These are phyloP conservation scores for Fusarium compactum DNA, from an alignment of 2,329 filamentous ascomycete species.

Conservation along the genomic window DNA sequence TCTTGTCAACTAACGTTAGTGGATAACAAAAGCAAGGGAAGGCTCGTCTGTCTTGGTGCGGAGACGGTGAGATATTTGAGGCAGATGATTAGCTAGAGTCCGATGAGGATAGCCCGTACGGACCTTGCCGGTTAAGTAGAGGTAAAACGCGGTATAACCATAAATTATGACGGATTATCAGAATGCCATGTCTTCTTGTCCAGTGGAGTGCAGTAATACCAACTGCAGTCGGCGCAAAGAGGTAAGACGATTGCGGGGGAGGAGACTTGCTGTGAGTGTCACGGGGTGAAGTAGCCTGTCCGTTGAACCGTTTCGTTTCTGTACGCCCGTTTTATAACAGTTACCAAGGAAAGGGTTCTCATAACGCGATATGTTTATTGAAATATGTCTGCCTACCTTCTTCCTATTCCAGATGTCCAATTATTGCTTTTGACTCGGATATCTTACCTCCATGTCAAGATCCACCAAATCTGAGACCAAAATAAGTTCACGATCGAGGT, in stretches of 20 bases:
- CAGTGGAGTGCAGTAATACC: conserved; percentile 15
- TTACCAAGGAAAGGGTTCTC: too few species aligned
- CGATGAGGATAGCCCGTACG: not conserved
- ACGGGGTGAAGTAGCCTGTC: not conserved
- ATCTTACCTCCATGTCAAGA: not conserved
- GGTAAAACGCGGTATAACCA: not conserved
- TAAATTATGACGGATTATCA: conserved; percentile 1
- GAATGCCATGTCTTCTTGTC: not conserved
- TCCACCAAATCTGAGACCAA: conserved; percentile 16
- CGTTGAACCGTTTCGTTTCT: not conserved
- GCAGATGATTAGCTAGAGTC: not conserved
- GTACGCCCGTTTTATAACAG: not conserved
- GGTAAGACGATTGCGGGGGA: conserved; percentile 39
- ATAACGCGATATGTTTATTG: not conserved
- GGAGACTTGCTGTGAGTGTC: conserved; percentile 3
- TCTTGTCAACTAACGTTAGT: not conserved
- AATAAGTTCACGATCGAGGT: conserved; percentile 3
- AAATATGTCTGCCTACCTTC: not conserved
- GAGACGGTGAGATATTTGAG: conserved; percentile 13
- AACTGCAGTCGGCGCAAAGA: conserved; percentile 15
- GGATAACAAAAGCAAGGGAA: not conserved
- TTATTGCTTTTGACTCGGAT: too few species aligned
- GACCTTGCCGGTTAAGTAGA: conserved; percentile 1
- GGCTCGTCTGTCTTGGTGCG: not conserved
- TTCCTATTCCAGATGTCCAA: not conserved